Conservation (phyloP, 495 filamentous ascomycete species). For the Trichoderma gamsii region DNA sequence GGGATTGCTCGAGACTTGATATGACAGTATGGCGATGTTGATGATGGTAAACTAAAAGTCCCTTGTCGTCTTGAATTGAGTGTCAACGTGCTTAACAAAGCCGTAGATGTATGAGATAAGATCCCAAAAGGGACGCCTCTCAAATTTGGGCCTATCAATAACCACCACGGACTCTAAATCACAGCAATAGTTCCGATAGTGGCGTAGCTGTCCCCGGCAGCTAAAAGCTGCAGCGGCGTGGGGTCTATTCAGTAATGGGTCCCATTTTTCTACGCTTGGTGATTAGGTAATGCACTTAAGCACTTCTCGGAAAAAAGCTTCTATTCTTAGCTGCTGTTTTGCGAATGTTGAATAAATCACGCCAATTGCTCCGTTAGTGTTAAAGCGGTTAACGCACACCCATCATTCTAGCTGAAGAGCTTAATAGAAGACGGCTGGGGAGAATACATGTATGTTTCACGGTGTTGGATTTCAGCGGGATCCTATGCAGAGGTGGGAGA, state of each 20-base stretch:
- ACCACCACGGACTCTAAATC: background rate
- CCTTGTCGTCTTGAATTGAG: background rate
- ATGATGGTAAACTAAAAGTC: background rate
- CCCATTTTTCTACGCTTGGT: too few relatives aligned
- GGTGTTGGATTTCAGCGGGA: too few relatives aligned
- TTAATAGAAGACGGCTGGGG: too few relatives aligned
- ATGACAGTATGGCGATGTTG: background rate
- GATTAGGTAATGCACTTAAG: too few relatives aligned
- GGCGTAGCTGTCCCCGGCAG: constrained; percentile 5
- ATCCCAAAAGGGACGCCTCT: background rate
- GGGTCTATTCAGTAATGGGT: background rate
- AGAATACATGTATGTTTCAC: too few relatives aligned
- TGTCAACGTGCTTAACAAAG: background rate
- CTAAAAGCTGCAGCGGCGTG: constrained; percentile 8
- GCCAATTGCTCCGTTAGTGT: background rate
- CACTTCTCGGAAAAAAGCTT: too few relatives aligned
- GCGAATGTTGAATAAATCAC: background rate
- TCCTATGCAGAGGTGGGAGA: too few relatives aligned
- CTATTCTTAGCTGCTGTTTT: too few relatives aligned
- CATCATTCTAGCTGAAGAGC: too few relatives aligned
- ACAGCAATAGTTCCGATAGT: background rate
- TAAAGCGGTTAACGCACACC: too few relatives aligned
- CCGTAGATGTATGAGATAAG: background rate
- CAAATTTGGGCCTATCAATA: background rate
- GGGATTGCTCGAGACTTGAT: background rate